A percentile compares a stretch with the other conserved stretches of the same genome.
Conservation (phyloP, 1,284 basidiomycete species). For the Phellinidium pouzarii region DNA sequence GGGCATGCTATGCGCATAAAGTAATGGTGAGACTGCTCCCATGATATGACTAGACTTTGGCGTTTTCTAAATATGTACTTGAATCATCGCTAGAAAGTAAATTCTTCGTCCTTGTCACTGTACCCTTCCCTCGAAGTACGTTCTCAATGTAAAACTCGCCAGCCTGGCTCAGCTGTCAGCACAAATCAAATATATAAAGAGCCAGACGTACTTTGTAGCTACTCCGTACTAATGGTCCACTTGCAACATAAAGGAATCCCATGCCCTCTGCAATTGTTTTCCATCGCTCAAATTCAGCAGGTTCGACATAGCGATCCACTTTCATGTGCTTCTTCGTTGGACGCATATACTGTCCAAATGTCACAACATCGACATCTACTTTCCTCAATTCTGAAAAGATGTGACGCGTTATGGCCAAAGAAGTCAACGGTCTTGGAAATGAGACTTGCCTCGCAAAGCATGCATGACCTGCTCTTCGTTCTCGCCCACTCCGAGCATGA, state of each 20-base stretch:
- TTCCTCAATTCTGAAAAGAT: slow-evolving; percentile 69
- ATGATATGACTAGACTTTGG: background rate
- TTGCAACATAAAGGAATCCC: slow-evolving; percentile 97
- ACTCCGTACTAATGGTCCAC: slow-evolving; percentile 91
- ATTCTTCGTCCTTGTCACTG: slow-evolving; percentile 35
- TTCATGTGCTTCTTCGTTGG: slow-evolving; percentile 99
- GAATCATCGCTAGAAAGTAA: slow-evolving; percentile 26
- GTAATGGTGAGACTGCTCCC: too few relatives aligned
- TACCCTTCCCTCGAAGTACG: slow-evolving; percentile 60
- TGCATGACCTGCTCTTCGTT: slow-evolving; percentile 77
- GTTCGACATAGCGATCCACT: slow-evolving; percentile 92
- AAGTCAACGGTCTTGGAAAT: background rate
- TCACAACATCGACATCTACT: slow-evolving; percentile 92
- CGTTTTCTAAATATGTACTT: background rate
- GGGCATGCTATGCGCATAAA: too few relatives aligned
- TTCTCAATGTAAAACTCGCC: slow-evolving; percentile 93
- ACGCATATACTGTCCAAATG: slow-evolving; percentile 99
- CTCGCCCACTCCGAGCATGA: slow-evolving; percentile 99
- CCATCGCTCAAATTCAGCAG: slow-evolving; percentile 91
- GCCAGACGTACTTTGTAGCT: slow-evolving; percentile 80
- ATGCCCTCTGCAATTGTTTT: slow-evolving; percentile 84
- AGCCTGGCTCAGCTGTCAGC: slow-evolving; percentile 43
- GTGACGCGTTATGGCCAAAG: background rate
- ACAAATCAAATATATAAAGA: background rate
- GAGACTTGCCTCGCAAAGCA: slow-evolving; percentile 70